Conservation (phyloP, 345 rosid genomes). For the Ceriops zippeliana region DNA sequence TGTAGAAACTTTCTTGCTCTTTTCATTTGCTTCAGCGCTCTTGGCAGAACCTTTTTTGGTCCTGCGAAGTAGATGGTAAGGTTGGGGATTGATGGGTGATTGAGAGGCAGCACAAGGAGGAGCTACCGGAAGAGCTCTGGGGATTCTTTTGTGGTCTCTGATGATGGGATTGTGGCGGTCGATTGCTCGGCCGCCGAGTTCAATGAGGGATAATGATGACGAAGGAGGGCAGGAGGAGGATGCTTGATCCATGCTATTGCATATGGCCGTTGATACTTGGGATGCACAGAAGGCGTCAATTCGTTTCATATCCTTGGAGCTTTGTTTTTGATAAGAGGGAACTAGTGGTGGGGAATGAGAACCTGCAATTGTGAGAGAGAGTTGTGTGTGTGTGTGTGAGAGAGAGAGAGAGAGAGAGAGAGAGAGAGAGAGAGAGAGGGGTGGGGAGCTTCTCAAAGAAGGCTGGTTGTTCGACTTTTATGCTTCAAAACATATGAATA, state of each 20-base stretch:
- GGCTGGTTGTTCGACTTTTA: slow-evolving; percentile 21
- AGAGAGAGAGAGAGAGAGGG: slow-evolving; percentile 7
- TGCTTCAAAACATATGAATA: neutral
- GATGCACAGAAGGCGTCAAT: slow-evolving; percentile 73
- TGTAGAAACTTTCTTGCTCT: slow-evolving; percentile 12
- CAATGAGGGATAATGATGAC: slow-evolving; percentile 17
- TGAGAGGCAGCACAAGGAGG: slow-evolving; percentile 42
- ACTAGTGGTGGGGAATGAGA: slow-evolving; percentile 30
- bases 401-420: slow-evolving; percentile 11
- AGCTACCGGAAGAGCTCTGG: slow-evolving; percentile 35
- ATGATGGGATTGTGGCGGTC: slow-evolving; percentile 90
- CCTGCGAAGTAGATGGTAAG: slow-evolving; percentile 40
- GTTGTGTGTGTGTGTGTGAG: too few relatives aligned
- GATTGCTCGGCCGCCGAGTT: slow-evolving; percentile 56
- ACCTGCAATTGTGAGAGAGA: slow-evolving; percentile 13
- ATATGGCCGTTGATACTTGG: slow-evolving; percentile 75
- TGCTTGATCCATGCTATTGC: slow-evolving; percentile 52
- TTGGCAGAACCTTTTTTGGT: slow-evolving; percentile 28
- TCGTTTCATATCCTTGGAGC: slow-evolving; percentile 32
- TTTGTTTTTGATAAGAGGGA: slow-evolving; percentile 16
- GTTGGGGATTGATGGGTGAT: slow-evolving; percentile 40
- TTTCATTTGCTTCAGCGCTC: slow-evolving; percentile 15
- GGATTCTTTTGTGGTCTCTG: slow-evolving; percentile 57
- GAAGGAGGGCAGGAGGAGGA: slow-evolving; percentile 19
- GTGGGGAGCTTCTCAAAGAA: slow-evolving; percentile 20